These are phyloP conservation scores for Macrophomina pseudophaseolina DNA, from an alignment of 2,329 filamentous ascomycete species.

Conservation along the genomic window DNA sequence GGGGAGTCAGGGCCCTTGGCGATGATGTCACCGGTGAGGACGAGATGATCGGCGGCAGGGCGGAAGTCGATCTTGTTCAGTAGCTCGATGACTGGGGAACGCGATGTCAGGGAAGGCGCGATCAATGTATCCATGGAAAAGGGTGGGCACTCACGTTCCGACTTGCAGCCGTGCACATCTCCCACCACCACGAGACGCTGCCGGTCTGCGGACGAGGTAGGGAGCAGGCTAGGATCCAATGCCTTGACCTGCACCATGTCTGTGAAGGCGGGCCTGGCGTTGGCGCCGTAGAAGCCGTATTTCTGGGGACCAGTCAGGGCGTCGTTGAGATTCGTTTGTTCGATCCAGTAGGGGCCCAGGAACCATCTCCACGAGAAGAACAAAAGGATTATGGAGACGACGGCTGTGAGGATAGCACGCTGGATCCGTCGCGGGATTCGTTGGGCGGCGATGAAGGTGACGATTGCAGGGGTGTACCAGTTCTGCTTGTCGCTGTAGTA, in stretches of 20 bases:
- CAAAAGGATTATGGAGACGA: conserved; percentile 38
- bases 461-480: conserved; percentile 40
- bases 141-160: conserved; percentile 58
- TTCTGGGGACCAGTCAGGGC: conserved; percentile 39
- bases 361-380: conserved; percentile 42
- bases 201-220: conserved; percentile 42
- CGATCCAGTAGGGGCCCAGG: conserved; percentile 43
- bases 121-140: not conserved
- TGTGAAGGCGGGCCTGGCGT: conserved; percentile 54
- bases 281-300: conserved; percentile 50
- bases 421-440: conserved; percentile 43
- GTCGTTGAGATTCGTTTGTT: conserved; percentile 40
- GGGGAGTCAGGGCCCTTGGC: conserved; percentile 84
- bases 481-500: conserved; percentile 44
- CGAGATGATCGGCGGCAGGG: conserved; percentile 55
- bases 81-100: conserved; percentile 56
- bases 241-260: conserved; percentile 57
- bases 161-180: conserved; percentile 88
- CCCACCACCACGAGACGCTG: conserved; percentile 80
- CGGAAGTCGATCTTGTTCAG: conserved; percentile 71
- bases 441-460: conserved; percentile 34
- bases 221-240: conserved; percentile 55
- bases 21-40: conserved; percentile 55
- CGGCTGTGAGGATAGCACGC: conserved; percentile 41
- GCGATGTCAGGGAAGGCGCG: not conserved